phyloP scores from a whole-genome alignment of 139 green algal genomes.

The Chlorella vulgaris region DNA sequence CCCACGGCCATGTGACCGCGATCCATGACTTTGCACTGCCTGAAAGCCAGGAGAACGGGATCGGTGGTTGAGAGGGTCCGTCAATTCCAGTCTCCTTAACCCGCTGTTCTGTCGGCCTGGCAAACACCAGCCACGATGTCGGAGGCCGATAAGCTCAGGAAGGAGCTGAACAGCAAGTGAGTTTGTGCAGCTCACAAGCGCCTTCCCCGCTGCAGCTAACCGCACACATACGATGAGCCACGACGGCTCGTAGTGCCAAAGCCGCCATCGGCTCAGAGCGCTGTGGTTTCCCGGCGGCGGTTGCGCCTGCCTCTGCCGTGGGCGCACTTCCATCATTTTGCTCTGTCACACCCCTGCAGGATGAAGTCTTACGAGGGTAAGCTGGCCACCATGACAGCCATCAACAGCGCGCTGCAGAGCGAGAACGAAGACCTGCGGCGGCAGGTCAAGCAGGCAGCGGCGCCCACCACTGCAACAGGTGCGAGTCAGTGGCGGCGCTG shows the following conservation, averaged over 20 bases:
- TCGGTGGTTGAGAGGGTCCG: neutral
- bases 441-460: slow-evolving; percentile 40
- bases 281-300: neutral
- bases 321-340: neutral
- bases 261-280: neutral
- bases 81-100: too few species aligned
- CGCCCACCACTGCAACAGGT: slow-evolving; percentile 19
- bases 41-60: too few species aligned
- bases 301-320: neutral
- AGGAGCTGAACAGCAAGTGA: slow-evolving; percentile 23
- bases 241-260: too few species aligned
- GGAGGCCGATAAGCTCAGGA: slow-evolving; percentile 19
- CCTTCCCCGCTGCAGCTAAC: neutral
- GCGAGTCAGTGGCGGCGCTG: neutral
- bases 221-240: neutral
- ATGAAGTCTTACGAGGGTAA: slow-evolving; percentile 84
- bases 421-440: slow-evolving; percentile 80
- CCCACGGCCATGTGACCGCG: too few species aligned
- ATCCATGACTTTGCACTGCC: too few species aligned
- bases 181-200: neutral
- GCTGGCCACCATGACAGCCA: slow-evolving; percentile 82
- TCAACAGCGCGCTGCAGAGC: slow-evolving; percentile 82
- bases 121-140: neutral
- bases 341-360: slow-evolving; percentile 57
- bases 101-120: too few species aligned